A percentile compares a stretch with the other conserved stretches of the same genome.
phyloP scores from a whole-genome alignment of 2,329 filamentous ascomycete genomes.

The Xylaria sp. region DNA sequence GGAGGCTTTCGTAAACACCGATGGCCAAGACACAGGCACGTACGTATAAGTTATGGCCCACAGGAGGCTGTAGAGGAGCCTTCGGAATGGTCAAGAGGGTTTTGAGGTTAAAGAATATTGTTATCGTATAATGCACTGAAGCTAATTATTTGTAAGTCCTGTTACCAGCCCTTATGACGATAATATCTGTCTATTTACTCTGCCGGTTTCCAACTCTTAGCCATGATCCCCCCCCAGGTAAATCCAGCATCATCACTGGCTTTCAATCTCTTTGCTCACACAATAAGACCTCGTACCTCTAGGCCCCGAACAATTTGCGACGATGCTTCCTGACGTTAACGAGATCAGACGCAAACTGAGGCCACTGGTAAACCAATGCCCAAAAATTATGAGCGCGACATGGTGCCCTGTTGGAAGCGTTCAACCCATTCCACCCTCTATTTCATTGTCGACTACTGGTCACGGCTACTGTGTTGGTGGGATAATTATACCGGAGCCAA shows the following conservation, averaged over 20 bases:
- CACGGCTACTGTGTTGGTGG: slow-evolving; percentile 1
- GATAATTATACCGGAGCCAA: slow-evolving; percentile 12
- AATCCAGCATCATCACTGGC: neutral
- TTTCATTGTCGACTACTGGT: neutral
- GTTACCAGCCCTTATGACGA: too few relatives aligned
- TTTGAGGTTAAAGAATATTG: too few relatives aligned
- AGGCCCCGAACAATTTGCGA: neutral
- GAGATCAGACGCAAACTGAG: slow-evolving; percentile 10
- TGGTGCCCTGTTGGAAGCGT: neutral
- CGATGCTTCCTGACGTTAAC: neutral
- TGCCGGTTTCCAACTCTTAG: neutral
- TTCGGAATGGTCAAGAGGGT: too few relatives aligned
- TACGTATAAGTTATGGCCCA: too few relatives aligned
- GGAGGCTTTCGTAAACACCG: too few relatives aligned
- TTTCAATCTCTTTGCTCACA: neutral
- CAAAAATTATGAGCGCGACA: too few relatives aligned
- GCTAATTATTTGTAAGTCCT: too few relatives aligned
- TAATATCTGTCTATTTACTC: neutral
- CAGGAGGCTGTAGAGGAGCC: too few relatives aligned
- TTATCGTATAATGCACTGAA: too few relatives aligned
- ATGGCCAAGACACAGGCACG: too few relatives aligned
- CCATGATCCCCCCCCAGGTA: neutral
- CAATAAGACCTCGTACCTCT: neutral
- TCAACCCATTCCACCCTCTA: neutral
- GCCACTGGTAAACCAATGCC: slow-evolving; percentile 16